Base-by-base conservation (phyloP, 169 alveolate species). In the Plasmodium yoelii region DNA sequence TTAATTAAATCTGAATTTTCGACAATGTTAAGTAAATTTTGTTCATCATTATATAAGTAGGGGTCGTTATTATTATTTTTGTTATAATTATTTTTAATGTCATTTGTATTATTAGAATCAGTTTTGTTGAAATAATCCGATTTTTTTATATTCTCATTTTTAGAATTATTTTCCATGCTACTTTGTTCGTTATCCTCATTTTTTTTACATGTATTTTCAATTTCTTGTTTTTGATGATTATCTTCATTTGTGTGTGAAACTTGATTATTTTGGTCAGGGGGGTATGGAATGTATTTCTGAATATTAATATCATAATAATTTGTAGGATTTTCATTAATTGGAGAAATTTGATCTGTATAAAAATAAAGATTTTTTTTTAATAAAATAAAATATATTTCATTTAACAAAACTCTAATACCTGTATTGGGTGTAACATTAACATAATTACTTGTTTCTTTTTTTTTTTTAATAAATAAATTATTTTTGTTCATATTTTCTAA, bases 391-490 rank as follows among this genome's bases (percentile, higher is more conserved):
- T 86, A 86, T 24, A 86, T 86, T 70, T 86, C 91, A 28, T 86
- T 86, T 59, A 86, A 53, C 60, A 86, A 86, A 4, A 86, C 75
- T 13, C 91, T 47, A 57, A 86, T 86, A 39, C 91, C 91, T 18
- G 91, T 86, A 10, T 69, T 70, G 7, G 91, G 91, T 12, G 71
- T 55, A 26, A 86, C 91, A 86, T 86, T 86, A 24, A 86, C 91
- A 64, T 69, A 86, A 53, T 86, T 59, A 60, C 64, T 70, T 70
- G 59, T 69, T 70, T 86, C 87, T 49, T 26, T 75, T 57, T 72
- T 86, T 12, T 44, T 46, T 47, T 26, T 69, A 60, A 39, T 68
- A 26, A 86, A 86, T 59, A 86, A 28, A 68, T 84, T 84, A 70
- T 44, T 86, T 44, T 86, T 86, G 13, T 86, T 60, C 42, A 86